phyloP scores from a whole-genome alignment of 305 asterid species.

The Petunia hybrid region DNA sequence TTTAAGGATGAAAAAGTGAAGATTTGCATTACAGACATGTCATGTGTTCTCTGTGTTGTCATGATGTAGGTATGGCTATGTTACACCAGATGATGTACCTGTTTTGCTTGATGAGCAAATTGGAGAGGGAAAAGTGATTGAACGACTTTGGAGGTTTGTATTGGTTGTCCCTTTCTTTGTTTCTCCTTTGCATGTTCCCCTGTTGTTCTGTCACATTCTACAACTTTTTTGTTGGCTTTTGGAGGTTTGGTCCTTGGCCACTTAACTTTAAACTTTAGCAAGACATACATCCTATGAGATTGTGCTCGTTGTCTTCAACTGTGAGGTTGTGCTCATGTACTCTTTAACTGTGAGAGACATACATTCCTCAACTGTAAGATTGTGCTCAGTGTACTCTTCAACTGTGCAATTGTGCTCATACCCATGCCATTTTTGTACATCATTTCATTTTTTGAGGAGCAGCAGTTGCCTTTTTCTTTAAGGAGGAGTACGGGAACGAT shows the following conservation, averaged over 20 bases:
- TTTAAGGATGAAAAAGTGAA: conserved; percentile 11
- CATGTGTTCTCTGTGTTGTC: conserved; percentile 30
- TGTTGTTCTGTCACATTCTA: conserved; percentile 8
- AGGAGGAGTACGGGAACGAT: conserved; percentile 20
- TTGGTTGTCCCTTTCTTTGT: conserved; percentile 17
- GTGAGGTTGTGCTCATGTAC: conserved; percentile 22
- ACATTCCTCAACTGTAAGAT: conserved; percentile 10
- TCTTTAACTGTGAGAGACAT: background rate
- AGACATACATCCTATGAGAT: background rate
- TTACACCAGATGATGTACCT: conserved; percentile 83
- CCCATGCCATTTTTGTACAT: background rate
- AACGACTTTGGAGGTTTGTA: conserved; percentile 88
- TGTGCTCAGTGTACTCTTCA: conserved; percentile 18
- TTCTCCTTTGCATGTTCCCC: background rate
- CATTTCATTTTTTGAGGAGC: conserved; percentile 9
- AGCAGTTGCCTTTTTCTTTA: conserved; percentile 10
- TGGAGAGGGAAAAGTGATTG: conserved; percentile 77
- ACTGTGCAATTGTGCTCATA: conserved; percentile 5
- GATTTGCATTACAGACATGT: conserved; percentile 26
- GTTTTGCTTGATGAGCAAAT: conserved; percentile 86
- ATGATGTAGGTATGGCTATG: conserved; percentile 90
- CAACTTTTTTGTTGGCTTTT: background rate
- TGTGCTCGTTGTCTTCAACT: background rate
- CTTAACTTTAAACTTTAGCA: background rate
- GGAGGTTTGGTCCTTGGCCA: background rate